Conservation (phyloP, 225 moss, liverwort and hornwort genomes). For the Pleurozium schreberi region DNA sequence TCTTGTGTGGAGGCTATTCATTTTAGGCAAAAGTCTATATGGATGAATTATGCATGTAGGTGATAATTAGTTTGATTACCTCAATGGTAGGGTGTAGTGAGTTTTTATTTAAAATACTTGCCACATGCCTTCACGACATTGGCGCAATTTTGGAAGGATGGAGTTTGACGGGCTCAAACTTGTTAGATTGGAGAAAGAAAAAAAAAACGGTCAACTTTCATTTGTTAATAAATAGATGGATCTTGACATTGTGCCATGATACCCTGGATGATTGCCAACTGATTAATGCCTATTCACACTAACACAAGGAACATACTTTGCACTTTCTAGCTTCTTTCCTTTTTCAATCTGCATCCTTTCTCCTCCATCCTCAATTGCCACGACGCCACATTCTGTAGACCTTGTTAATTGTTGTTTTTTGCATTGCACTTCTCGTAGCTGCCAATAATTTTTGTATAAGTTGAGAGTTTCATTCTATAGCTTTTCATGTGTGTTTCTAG, state of each 20-base stretch:
- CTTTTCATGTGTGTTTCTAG: background rate
- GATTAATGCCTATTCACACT: background rate
- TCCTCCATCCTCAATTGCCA: background rate
- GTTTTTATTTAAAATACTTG: background rate
- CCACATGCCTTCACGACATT: background rate
- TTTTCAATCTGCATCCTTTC: too few species aligned
- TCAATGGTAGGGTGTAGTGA: background rate
- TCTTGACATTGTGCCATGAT: background rate
- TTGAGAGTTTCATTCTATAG: background rate
- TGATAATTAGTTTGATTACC: background rate
- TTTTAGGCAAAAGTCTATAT: too few species aligned
- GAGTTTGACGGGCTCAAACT: background rate
- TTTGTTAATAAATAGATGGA: background rate
- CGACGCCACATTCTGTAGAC: background rate
- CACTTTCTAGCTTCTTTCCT: background rate
- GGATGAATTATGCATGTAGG: background rate
- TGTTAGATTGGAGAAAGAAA: background rate
- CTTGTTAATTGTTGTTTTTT: background rate
- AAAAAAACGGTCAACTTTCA: background rate
- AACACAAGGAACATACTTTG: background rate
- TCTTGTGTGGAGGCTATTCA: fast-evolving
- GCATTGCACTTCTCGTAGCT: background rate
- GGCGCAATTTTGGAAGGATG: background rate
- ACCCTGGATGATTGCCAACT: background rate
- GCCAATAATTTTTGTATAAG: background rate